Conservation (phyloP, 2,329 filamentous ascomycete genomes). For the Onygenales sp. region DNA sequence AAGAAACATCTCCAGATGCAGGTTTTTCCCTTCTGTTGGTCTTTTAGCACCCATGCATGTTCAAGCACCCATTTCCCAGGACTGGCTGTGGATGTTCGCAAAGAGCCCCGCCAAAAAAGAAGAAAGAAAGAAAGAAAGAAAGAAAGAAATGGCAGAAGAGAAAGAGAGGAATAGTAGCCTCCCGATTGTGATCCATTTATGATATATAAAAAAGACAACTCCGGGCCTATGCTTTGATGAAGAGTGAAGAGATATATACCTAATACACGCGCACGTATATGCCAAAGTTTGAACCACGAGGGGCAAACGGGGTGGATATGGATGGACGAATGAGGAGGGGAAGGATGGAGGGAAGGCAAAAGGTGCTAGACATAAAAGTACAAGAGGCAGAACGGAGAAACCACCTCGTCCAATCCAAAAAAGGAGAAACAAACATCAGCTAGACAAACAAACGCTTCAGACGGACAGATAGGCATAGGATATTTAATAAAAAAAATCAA, state of each 20-base stretch:
- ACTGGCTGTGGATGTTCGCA: too few relatives aligned
- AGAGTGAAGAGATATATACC: conserved; percentile 4
- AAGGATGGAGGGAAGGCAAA: neutral
- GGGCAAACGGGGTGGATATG: neutral
- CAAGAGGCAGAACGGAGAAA: neutral
- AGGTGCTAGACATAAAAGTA: too few relatives aligned
- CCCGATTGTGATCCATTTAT: too few relatives aligned
- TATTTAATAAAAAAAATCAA: neutral
- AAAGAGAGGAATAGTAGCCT: too few relatives aligned
- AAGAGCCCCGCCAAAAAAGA: too few relatives aligned
- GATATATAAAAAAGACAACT: neutral
- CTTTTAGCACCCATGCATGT: too few relatives aligned
- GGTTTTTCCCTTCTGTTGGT: too few relatives aligned
- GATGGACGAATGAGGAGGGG: neutral
- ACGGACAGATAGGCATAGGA: neutral
- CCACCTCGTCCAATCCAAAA: neutral
- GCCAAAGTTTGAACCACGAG: neutral
- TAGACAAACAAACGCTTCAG: neutral
- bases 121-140: too few relatives aligned
- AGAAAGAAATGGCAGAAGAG: too few relatives aligned
- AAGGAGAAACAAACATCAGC: neutral
- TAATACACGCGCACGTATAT: neutral
- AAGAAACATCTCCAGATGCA: too few relatives aligned
- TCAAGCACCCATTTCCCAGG: too few relatives aligned
- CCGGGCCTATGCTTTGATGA: conserved; percentile 3